Evolutionary conservation across 345 rosid genomes (phyloP).

Genomic region (Linum tenue): DNA sequence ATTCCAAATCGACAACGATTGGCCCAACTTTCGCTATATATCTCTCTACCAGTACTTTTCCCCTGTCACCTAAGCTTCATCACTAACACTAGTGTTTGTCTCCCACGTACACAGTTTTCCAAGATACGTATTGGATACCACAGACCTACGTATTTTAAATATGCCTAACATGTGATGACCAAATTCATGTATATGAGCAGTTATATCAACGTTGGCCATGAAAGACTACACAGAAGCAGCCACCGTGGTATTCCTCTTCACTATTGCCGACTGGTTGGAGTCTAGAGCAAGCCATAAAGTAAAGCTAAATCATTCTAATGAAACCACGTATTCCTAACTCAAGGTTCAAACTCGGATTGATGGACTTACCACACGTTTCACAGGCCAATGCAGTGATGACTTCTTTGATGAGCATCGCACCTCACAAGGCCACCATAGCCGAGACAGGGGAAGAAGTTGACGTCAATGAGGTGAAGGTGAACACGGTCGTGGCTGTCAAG

Average conservation of each 20-base stretch:
- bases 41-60: no score
- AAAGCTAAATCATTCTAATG: not conserved
- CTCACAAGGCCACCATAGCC: constrained; percentile 70
- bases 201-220: constrained; percentile 70
- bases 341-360: no score
- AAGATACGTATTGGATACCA: no score
- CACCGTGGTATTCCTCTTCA: constrained; percentile 76
- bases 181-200: constrained; percentile 28
- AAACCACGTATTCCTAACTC: no score
- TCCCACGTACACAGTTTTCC: no score
- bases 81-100: no score
- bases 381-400: constrained; percentile 91
- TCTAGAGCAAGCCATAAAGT: constrained; percentile 90
- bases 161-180: not conserved
- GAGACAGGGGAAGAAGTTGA: constrained; percentile 77
- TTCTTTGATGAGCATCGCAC: constrained; percentile 67
- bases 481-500: constrained; percentile 65
- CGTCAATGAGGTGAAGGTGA: constrained; percentile 55
- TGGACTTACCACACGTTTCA: no score
- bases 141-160: no score
- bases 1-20: no score
- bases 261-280: constrained; percentile 82
- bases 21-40: no score
- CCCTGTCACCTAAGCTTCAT: no score
- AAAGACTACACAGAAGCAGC: constrained; percentile 73